Evolutionary conservation across 2,329 filamentous ascomycete species (phyloP), one percentile per base, ranked within the genome.

Genomic region (Botrytis porri): DNA sequence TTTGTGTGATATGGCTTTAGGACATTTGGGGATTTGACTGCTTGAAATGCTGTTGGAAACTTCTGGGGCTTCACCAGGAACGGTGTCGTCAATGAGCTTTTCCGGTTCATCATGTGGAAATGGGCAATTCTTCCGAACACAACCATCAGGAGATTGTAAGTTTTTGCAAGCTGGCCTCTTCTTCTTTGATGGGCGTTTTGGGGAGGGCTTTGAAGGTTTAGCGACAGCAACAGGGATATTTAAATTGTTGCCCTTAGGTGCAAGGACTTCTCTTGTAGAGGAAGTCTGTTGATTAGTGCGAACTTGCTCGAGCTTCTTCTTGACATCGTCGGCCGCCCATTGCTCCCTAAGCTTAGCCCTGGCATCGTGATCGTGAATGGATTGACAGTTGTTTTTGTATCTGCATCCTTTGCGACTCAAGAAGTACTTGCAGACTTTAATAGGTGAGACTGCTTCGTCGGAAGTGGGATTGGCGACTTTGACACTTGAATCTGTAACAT

Each of bases 41-140:
- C 14, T 16, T 62, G 60, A 62, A 25, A 10, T 62, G 25, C 7
- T n/a, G 4, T 43, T 43, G 25, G 37, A 20, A 41, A 18, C 10
- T 14, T 39, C 37, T n/a, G 14, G 37, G 3, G 18, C 37, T 63
- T 63, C 61, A 22, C 61, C 39, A 43, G 37, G 37, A 43, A 43
- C n/a, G 61, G 37, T 32, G 8, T 63, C 61, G 37, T 63, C 61
- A 16, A 63, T 63, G 20, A 63, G 61, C 61, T 63, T 63, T 63
- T 63, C 39, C 18, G 10, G 63, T 32, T n/a, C 25, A 12, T 37
- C 25, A 22, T 66, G 64, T 18, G 25, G 3, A 66, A 54, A 54
- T 4, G 1, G 29, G 35, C 45, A 54, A 4, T 29, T 10, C 16
- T 39, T 66, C 6, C 6, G 4, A 54, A n/a, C 3, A 45, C 45